Base-by-base conservation (phyloP, 208 protist species). In the Trypanosomatidae sp. region DNA sequence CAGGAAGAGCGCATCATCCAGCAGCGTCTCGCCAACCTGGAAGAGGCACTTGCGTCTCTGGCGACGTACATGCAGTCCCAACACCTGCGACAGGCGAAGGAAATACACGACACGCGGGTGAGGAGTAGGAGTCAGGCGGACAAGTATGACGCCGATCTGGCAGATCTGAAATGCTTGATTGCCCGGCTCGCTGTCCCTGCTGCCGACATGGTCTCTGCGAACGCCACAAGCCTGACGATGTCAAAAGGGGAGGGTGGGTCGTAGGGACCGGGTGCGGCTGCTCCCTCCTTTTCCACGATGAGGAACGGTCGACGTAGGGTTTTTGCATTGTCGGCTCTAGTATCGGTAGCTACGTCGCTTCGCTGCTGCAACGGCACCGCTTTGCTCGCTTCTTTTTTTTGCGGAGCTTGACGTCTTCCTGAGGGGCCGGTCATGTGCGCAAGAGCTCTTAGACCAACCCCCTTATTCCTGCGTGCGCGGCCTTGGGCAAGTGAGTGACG, bases 11-110 rank as follows among this genome's bases (percentile, higher is more conserved):
- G 69, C 36, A 72, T 71, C 41, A n/a, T 44, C 13, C 69, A 85
- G 30, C 71, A 76, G 73, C 87, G 91, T 44, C 55, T 95, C 33
- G 71, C 66, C 3, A 84, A 85, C n/a, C 70, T 91, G 19, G 91
- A 95, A 53, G 69, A 82, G n/a, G 82, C 79, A 9, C 74, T 88
- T 7, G 76, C 82, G n/a, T 76, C 76, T 44, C 60, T 94, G 19
- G 78, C 77, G 19, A 62, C 73, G 53, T 77, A 88, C 53, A 76
- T 91, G 55, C 82, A 86, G 30, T 33, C 65, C 17, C 65, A 84
- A 47, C 60, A 87, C 22, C 55, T 67, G 3, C 78, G 71, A 22
- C 86, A 75, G 39, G 58, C 69, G 15, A 66, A 71, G 17, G 64
- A 82, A 41, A 59, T 86, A 39, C 47, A 66, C 2, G 66, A 79